These are phyloP conservation scores for Tulasnella sp. DNA, from an alignment of 768 basidiomycete genomes.

Conservation along the genomic window DNA sequence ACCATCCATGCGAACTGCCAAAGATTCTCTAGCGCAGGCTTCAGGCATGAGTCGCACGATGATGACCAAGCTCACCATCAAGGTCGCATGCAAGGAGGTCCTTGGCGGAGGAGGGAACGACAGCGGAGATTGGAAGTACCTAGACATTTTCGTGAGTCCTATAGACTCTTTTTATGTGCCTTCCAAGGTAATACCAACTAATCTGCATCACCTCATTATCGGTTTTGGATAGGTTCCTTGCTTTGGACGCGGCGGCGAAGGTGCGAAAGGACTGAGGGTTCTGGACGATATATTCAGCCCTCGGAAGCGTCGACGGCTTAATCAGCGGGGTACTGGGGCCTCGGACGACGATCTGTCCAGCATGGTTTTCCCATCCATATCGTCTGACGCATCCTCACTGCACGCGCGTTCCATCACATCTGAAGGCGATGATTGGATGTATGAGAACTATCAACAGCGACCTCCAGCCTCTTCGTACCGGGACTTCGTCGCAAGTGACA, in stretches of 20 bases:
- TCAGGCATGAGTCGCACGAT: not conserved
- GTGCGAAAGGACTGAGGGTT: not conserved
- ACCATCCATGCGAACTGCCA: not conserved
- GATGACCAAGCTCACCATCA: slow-evolving; percentile 9
- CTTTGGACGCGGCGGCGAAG: slow-evolving; percentile 14
- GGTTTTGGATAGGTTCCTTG: not conserved
- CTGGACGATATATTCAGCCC: slow-evolving; percentile 8
- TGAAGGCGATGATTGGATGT: not conserved
- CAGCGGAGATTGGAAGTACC: slow-evolving; percentile 12
- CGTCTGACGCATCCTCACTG: not conserved
- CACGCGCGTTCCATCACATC: not conserved
- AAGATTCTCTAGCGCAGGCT: not conserved
- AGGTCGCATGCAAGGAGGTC: slow-evolving; percentile 7
- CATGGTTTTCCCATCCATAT: slow-evolving; percentile 8
- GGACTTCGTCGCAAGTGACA: not conserved
- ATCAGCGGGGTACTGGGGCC: not conserved
- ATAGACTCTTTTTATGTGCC: not conserved
- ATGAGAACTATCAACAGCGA: not conserved
- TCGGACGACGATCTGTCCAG: not conserved
- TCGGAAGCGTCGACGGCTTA: not conserved
- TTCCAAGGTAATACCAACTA: not conserved
- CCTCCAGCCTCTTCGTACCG: not conserved
- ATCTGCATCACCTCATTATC: not conserved
- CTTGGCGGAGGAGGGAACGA: slow-evolving; percentile 14
- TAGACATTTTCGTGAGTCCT: slow-evolving; percentile 10